Evolutionary conservation across 2,329 filamentous ascomycete genomes (phyloP).

Genomic region (Diaporthe australafricana): DNA sequence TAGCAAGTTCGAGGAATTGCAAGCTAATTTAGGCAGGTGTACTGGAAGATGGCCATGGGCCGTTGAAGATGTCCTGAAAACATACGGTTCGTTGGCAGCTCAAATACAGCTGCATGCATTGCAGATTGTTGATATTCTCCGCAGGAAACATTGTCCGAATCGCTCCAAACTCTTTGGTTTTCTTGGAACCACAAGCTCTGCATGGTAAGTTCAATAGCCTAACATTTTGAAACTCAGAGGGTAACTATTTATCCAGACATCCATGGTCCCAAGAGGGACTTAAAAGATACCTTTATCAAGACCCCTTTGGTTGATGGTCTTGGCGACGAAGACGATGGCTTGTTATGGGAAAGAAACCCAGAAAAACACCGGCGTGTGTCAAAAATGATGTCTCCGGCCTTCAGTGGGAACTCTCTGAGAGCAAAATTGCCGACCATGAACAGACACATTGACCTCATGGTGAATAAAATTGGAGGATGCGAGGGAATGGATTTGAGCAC

Average conservation of each 20-base stretch:
- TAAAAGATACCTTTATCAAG: too few relatives aligned
- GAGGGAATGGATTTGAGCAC: too few relatives aligned
- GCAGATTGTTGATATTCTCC: fast-evolving
- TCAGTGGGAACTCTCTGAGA: slow-evolving; percentile 38
- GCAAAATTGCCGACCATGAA: slow-evolving; percentile 39
- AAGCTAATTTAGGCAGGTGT: too few relatives aligned
- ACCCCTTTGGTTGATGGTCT: slow-evolving; percentile 40
- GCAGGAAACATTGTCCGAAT: slow-evolving; percentile 34
- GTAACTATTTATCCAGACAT: slow-evolving; percentile 34
- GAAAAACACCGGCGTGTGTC: slow-evolving; percentile 39
- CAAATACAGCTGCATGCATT: neutral
- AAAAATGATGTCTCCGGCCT: slow-evolving; percentile 41
- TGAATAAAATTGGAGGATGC: too few relatives aligned
- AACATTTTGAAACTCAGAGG: neutral
- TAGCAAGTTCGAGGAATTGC: too few relatives aligned
- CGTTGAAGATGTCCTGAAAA: slow-evolving; percentile 7
- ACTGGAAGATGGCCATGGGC: slow-evolving; percentile 34
- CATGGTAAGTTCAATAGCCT: neutral
- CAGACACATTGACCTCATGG: slow-evolving; percentile 39
- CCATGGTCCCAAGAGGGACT: slow-evolving; percentile 39
- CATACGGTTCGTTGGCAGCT: slow-evolving; percentile 20
- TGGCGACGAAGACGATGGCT: slow-evolving; percentile 38
- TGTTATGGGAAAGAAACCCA: slow-evolving; percentile 43
- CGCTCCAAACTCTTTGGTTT: slow-evolving; percentile 33
- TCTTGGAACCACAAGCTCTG: slow-evolving; percentile 27